Conservation (phyloP, 768 basidiomycete genomes). For the Macrocybe gigantea region DNA sequence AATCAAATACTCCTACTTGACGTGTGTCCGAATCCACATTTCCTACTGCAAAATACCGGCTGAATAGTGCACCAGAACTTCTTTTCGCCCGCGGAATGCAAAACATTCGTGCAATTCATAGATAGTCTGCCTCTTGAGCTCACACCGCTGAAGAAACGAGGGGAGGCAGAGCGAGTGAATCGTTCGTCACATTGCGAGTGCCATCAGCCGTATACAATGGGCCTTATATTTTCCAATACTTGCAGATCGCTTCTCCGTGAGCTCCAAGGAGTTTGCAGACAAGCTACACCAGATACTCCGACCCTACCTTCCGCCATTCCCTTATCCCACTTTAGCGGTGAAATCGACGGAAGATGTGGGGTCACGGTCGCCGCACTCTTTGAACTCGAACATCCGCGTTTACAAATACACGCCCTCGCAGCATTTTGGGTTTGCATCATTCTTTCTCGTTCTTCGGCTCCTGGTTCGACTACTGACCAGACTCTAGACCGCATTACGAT, state of each 20-base stretch:
- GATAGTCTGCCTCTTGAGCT: slow-evolving; percentile 55
- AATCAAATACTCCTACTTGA: slow-evolving; percentile 62
- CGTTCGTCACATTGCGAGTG: slow-evolving; percentile 31
- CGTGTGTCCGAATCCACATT: slow-evolving; percentile 26
- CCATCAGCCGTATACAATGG: not conserved
- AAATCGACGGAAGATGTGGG: slow-evolving; percentile 18
- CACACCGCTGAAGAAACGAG: slow-evolving; percentile 65
- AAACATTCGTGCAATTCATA: slow-evolving; percentile 51
- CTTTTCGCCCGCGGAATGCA: slow-evolving; percentile 57
- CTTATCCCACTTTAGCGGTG: slow-evolving; percentile 32
- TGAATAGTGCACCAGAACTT: slow-evolving; percentile 34
- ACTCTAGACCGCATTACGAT: slow-evolving; percentile 59
- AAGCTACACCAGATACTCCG: slow-evolving; percentile 41
- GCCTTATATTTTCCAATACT: not conserved
- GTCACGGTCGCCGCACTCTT: slow-evolving; percentile 42
- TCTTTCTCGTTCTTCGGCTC: not conserved
- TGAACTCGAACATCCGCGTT: slow-evolving; percentile 71
- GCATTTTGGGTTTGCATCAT: slow-evolving; percentile 48
- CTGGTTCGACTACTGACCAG: not conserved
- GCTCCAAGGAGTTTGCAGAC: slow-evolving; percentile 52
- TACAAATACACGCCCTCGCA: slow-evolving; percentile 63
- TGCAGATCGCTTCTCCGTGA: slow-evolving; percentile 57
- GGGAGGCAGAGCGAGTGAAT: slow-evolving; percentile 68
- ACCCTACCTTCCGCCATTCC: slow-evolving; percentile 56
- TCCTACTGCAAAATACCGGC: slow-evolving; percentile 3